phyloP scores from a whole-genome alignment of 2,329 filamentous ascomycete species.

The Cryoendolithus antarcticus region DNA sequence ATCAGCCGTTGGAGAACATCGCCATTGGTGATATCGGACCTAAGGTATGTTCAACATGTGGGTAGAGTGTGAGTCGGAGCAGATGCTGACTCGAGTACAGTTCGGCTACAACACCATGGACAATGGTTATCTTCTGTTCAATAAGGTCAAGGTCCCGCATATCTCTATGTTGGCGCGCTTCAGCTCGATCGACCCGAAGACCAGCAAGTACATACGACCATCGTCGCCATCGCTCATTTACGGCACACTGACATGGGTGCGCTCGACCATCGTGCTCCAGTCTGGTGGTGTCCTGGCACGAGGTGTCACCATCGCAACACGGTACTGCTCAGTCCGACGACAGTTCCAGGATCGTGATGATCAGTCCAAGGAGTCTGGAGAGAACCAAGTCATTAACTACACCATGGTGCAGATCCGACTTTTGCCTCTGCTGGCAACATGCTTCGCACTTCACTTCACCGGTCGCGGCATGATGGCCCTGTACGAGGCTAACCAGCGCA shows the following conservation, averaged over 20 bases:
- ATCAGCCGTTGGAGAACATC: constrained; percentile 55
- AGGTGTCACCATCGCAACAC: constrained; percentile 64
- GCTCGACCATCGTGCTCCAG: constrained; percentile 61
- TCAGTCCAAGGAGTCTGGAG: constrained; percentile 42
- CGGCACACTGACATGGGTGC: constrained; percentile 64
- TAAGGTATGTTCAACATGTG: too few species aligned
- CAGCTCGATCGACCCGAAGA: constrained; percentile 55
- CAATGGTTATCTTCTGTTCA: constrained; percentile 68
- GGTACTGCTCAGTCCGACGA: constrained; percentile 61
- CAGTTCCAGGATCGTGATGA: constrained; percentile 68
- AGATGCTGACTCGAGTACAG: too few species aligned
- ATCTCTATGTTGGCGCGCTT: constrained; percentile 62
- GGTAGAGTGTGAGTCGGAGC: too few species aligned
- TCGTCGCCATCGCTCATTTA: constrained; percentile 57
- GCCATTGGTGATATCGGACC: constrained; percentile 72
- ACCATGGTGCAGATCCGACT: constrained; percentile 68
- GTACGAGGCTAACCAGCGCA: constrained; percentile 60
- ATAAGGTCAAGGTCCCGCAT: constrained; percentile 63
- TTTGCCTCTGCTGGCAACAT: constrained; percentile 58
- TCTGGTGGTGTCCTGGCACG: constrained; percentile 59
- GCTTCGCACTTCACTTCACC: constrained; percentile 69
- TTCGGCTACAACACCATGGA: constrained; percentile 51
- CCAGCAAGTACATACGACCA: constrained; percentile 55
- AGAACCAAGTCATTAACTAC: constrained; percentile 69
- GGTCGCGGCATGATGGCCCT: constrained; percentile 63